A percentile compares a stretch with the other conserved stretches of the same genome.
Evolutionary conservation across 176 grass and related monocot genomes (phyloP).

Genomic region (Thinopyrum elongatum): DNA sequence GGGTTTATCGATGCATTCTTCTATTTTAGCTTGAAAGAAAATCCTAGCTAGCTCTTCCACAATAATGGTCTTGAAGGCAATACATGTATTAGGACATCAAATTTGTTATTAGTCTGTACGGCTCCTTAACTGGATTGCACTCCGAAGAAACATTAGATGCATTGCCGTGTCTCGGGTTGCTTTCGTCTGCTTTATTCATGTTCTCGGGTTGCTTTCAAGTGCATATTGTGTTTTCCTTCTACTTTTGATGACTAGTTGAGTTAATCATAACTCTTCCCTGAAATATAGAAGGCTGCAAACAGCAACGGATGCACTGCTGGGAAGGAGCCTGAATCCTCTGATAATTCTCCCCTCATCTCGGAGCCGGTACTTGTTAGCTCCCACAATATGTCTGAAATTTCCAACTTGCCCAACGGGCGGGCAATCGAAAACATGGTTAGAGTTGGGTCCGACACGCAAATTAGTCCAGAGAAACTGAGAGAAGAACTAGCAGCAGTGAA

Average conservation of each 20-base stretch:
- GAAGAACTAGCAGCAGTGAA: slow-evolving; percentile 80
- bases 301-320: slow-evolving; percentile 46
- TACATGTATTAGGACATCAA: not conserved
- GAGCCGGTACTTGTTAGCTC: slow-evolving; percentile 65
- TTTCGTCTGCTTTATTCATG: slow-evolving; percentile 6
- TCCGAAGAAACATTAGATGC: not conserved
- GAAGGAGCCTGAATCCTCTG: slow-evolving; percentile 43
- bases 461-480: slow-evolving; percentile 38
- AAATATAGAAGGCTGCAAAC: slow-evolving; percentile 48
- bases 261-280: slow-evolving; percentile 13
- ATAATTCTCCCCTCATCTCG: slow-evolving; percentile 69
- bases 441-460: slow-evolving; percentile 6
- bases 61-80: not conserved
- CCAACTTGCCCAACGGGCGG: slow-evolving; percentile 24
- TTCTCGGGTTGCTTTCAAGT: not conserved
- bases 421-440: slow-evolving; percentile 25
- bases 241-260: not conserved
- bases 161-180: no score
- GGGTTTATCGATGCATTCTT: not conserved
- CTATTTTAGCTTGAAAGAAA: not conserved
- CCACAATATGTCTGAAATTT: slow-evolving; percentile 41
- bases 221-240: not conserved
- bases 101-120: not conserved
- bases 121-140: not conserved
- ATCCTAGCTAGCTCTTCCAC: not conserved